phyloP scores from a whole-genome alignment of 108 stramenopile species.

The Pseudonitzschia pungens region DNA sequence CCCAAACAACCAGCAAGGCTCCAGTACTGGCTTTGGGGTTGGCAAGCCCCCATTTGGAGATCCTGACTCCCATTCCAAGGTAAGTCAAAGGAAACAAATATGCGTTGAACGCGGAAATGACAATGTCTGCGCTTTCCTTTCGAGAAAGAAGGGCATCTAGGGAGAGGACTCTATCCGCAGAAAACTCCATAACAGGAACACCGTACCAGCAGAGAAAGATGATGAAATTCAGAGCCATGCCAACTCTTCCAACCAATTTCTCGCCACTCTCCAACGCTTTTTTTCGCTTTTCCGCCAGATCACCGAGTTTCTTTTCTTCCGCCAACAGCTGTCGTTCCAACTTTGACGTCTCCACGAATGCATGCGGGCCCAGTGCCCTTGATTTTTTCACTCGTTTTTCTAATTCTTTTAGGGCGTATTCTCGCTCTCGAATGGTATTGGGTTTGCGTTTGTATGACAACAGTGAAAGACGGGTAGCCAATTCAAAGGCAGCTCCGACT shows the following conservation, averaged over 20 bases:
- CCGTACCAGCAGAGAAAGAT: slow-evolving; percentile 66
- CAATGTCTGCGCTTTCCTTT: slow-evolving; percentile 38
- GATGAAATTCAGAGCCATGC: slow-evolving; percentile 32
- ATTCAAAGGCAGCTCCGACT: slow-evolving; percentile 55
- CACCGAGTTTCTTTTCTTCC: slow-evolving; percentile 58
- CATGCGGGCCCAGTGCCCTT: slow-evolving; percentile 62
- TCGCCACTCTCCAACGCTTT: slow-evolving; percentile 33
- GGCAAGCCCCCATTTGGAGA: slow-evolving; percentile 60
- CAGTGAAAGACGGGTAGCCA: slow-evolving; percentile 40
- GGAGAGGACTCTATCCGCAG: slow-evolving; percentile 41
- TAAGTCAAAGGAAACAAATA: slow-evolving; percentile 70
- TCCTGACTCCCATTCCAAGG: slow-evolving; percentile 62
- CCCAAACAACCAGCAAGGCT: slow-evolving; percentile 75
- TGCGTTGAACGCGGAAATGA: slow-evolving; percentile 47
- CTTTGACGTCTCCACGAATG: slow-evolving; percentile 84
- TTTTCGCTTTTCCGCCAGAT: slow-evolving; percentile 38
- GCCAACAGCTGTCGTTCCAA: slow-evolving; percentile 72
- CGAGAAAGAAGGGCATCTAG: slow-evolving; percentile 21
- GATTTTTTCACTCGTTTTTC: slow-evolving; percentile 54
- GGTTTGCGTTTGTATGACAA: slow-evolving; percentile 46
- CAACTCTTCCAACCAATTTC: slow-evolving; percentile 38
- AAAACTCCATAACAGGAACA: slow-evolving; percentile 65
- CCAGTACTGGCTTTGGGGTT: slow-evolving; percentile 49
- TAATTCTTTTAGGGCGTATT: slow-evolving; percentile 45
- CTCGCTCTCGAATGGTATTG: slow-evolving; percentile 38